Percentiles rank a stretch among this genome's conserved stretches.
Conservation (phyloP, 2,329 filamentous ascomycete genomes). For the Aphanocladium album region DNA sequence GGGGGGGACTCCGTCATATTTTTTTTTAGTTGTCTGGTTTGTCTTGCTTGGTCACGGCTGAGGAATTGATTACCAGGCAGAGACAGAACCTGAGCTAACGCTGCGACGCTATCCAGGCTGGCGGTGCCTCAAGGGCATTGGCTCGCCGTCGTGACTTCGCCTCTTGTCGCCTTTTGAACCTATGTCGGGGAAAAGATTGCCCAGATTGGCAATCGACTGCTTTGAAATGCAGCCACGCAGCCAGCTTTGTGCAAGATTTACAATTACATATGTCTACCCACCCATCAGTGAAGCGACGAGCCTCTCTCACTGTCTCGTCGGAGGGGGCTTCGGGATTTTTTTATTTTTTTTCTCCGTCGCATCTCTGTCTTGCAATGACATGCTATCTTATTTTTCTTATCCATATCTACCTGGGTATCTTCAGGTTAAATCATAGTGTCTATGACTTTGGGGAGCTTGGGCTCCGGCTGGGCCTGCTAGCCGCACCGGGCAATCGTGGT, state of each 20-base stretch:
- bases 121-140: background rate
- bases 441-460: background rate
- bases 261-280: no score
- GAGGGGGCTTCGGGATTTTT: background rate
- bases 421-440: background rate
- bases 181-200: background rate
- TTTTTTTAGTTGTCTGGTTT: background rate
- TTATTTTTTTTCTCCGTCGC: background rate
- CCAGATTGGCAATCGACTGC: background rate
- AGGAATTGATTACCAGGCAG: background rate
- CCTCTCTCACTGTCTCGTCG: background rate
- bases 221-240: constrained; percentile 6
- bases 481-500: background rate
- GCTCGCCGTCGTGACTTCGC: background rate
- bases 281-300: background rate
- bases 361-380: background rate
- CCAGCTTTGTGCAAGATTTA: background rate
- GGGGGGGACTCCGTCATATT: background rate
- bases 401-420: background rate
- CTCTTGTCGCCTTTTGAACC: background rate
- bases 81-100: background rate
- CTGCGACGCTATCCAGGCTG: background rate
- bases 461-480: background rate
- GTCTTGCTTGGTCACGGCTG: constrained; percentile 7
- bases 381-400: background rate